A percentile compares a stretch with the other conserved stretches of the same genome.
Evolutionary conservation across 768 basidiomycete species (phyloP).

Genomic region (Tubosaeta sp.): DNA sequence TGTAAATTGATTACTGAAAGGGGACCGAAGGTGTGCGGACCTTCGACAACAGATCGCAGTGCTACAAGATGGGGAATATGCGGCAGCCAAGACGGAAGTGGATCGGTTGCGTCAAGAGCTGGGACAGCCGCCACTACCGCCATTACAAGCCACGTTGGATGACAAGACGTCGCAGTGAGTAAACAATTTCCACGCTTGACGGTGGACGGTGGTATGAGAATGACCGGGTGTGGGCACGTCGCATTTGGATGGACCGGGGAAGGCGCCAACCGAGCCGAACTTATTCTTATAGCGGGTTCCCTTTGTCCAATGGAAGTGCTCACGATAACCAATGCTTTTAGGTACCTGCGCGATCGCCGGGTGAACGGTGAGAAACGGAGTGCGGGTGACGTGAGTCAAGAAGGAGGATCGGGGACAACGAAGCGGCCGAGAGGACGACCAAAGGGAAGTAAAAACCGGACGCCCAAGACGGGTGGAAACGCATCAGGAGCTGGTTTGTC

Average conservation of each 20-base stretch:
- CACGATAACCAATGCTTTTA: conserved; percentile 22
- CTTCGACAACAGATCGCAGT: conserved; percentile 60
- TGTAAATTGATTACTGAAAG: conserved; percentile 5
- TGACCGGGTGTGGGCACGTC: background rate
- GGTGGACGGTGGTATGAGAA: background rate
- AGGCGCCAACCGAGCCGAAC: background rate
- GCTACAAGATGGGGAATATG: conserved; percentile 74
- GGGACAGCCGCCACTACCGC: conserved; percentile 70
- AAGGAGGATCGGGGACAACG: conserved; percentile 22
- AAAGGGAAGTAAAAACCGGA: conserved; percentile 63
- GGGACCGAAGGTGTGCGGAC: conserved; percentile 51
- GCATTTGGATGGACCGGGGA: background rate
- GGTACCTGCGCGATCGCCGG: conserved; percentile 62
- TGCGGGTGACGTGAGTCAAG: conserved; percentile 25
- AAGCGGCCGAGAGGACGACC: conserved; percentile 65
- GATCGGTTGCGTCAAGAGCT: conserved; percentile 72
- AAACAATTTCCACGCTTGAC: conserved; percentile 9
- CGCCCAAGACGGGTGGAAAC: conserved; percentile 16
- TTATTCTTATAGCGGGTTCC: conserved; percentile 4
- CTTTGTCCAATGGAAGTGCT: conserved; percentile 11
- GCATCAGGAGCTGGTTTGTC: conserved; percentile 4
- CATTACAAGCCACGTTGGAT: conserved; percentile 67
- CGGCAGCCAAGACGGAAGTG: conserved; percentile 69
- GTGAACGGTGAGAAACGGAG: conserved; percentile 43
- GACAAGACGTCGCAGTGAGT: conserved; percentile 58